Evolutionary conservation across 768 basidiomycete species (phyloP).

Genomic region (Cyclocybe aegerita): DNA sequence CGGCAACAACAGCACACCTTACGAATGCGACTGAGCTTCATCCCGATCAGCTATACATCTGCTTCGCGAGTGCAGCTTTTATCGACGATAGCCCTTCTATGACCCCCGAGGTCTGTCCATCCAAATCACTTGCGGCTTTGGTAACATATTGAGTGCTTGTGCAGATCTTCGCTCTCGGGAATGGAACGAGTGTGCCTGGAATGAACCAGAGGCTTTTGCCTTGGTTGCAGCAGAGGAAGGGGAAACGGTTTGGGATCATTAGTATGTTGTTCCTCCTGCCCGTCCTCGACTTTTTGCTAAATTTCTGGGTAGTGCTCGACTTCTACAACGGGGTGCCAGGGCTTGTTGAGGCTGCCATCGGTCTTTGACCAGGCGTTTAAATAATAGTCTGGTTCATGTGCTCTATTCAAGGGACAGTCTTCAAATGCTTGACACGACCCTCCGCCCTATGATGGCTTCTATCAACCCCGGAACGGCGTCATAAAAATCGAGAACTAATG

Average conservation of each 20-base stretch:
- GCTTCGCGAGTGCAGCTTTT: slow-evolving; percentile 45
- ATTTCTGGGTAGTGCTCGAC: slow-evolving; percentile 38
- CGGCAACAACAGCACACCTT: slow-evolving; percentile 39
- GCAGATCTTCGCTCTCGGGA: slow-evolving; percentile 45
- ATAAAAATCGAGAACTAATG: slow-evolving; percentile 48
- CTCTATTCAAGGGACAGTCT: no score
- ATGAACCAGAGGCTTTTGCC: slow-evolving; percentile 45
- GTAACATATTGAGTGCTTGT: background rate
- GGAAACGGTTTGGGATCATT: slow-evolving; percentile 45
- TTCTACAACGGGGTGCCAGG: slow-evolving; percentile 48
- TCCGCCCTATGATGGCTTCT: slow-evolving; percentile 39
- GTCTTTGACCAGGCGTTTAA: slow-evolving; percentile 16
- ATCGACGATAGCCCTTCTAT: slow-evolving; percentile 32
- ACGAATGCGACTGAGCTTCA: slow-evolving; percentile 37
- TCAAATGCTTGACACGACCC: no score
- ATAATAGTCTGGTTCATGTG: no score
- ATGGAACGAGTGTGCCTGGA: slow-evolving; percentile 32
- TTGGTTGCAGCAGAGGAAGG: slow-evolving; percentile 40
- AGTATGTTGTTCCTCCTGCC: slow-evolving; percentile 28
- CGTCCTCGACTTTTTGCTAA: background rate
- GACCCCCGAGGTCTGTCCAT: slow-evolving; percentile 30
- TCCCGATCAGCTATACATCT: slow-evolving; percentile 45
- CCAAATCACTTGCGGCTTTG: background rate
- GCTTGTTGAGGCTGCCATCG: slow-evolving; percentile 45
- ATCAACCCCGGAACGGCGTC: slow-evolving; percentile 45